Percentiles rank a stretch among this genome's conserved stretches.
These are phyloP conservation scores for Tothia fuscella DNA, from an alignment of 2,329 filamentous ascomycete genomes.

Conservation along the genomic window DNA sequence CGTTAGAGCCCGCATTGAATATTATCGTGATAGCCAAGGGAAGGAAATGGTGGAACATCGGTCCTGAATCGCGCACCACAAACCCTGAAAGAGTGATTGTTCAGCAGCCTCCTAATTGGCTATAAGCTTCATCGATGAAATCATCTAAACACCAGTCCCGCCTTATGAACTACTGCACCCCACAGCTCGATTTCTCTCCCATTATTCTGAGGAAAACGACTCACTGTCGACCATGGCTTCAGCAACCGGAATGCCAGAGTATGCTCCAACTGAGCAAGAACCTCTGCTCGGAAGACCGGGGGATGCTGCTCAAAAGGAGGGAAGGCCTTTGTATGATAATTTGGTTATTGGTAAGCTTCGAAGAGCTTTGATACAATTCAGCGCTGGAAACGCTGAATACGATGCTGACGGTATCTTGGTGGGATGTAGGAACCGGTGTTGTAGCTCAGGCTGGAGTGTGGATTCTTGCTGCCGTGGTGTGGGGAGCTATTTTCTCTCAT, in stretches of 20 bases:
- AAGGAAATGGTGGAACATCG: no score
- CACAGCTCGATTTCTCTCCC: no score
- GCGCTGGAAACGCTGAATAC: constrained; percentile 4
- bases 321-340: constrained; percentile 55
- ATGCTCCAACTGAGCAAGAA: constrained; percentile 45
- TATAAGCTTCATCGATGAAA: no score
- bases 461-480: constrained; percentile 64
- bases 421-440: constrained; percentile 57
- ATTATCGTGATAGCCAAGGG: no score
- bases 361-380: no score
- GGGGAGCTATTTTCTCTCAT: constrained; percentile 61
- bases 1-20: no score
- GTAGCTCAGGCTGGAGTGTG: constrained; percentile 69
- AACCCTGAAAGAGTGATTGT: no score
- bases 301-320: constrained; percentile 58
- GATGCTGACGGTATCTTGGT: constrained; percentile 12
- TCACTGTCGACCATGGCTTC: constrained; percentile 62
- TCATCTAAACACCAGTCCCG: no score
- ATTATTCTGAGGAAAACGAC: no score
- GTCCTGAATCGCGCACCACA: no score
- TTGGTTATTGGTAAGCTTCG: constrained; percentile 56
- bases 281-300: constrained; percentile 60
- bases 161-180: no score
- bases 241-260: constrained; percentile 52
- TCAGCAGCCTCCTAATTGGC: no score